Evolutionary conservation across 805 yeast genomes (phyloP), one percentile per base, ranked within the genome.

Genomic region (Nakazawaea laoshanensis): DNA sequence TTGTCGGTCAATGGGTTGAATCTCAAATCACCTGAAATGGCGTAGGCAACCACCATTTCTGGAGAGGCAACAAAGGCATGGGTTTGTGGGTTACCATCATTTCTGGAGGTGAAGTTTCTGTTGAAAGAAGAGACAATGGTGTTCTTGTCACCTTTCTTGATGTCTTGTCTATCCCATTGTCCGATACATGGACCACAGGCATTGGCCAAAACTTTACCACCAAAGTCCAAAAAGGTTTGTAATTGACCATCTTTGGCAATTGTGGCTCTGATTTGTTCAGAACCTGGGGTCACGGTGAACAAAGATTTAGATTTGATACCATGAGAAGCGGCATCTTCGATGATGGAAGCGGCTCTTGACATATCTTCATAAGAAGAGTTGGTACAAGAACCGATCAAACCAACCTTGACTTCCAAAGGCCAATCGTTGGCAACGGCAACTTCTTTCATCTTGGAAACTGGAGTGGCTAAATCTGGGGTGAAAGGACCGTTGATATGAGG

Each of bases 101-200:
- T 92, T 72, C 98, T 84, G 23, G 96, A 85, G 59, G 92, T 80
- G 73, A 89, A 89, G 63, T 89, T 89, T 72, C 98, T 82, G 76
- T 89, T 89, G 74, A 88, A 89, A 9, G 96, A 88, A 5, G 97
- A 87, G 61, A 89, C 88, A 47, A 89, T 92, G 34, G 97, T 84
- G 61, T 87, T 88, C 48, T 68, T 67, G 43, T 78, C 86, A 48
- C 63, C 63, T 53, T 58, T 58, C 49, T 57, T 49, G 41, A 83
- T 72, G 53, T 84, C 94, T 44, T 72, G 69, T 67, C 97, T 82
- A 58, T 92, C 96, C 98, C 98, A 89, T 69, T 89, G 98, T 38
- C 98, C 98, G 55, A 89, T 89, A 68, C 98, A 89, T 52, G 97
- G 98, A 47, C 98, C 98, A 71, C 98, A 89, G 14, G 98, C 98